phyloP scores from a whole-genome alignment of 768 basidiomycete species.

The Lentinula sp. region DNA sequence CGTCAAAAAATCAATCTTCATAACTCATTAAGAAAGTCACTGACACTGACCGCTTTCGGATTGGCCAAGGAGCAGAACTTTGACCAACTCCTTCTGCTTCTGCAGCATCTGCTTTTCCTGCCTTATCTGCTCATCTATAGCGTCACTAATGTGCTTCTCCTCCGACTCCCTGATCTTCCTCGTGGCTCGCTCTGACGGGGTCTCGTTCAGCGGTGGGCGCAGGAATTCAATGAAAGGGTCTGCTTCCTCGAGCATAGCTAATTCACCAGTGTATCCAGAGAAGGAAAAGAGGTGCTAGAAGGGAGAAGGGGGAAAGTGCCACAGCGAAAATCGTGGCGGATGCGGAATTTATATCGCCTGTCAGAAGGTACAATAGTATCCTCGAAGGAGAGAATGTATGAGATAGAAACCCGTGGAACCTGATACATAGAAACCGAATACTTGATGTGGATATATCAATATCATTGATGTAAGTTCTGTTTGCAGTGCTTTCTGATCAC shows the following conservation, averaged over 20 bases:
- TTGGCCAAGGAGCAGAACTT: conserved; percentile 52
- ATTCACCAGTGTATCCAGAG: not conserved
- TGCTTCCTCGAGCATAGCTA: conserved; percentile 9
- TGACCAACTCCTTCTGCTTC: conserved; percentile 38
- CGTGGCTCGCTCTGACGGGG: conserved; percentile 33
- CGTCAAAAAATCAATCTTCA: not conserved
- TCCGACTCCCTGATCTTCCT: conserved; percentile 48
- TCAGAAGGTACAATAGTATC: not conserved
- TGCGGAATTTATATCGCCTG: not conserved
- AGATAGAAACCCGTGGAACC: not conserved
- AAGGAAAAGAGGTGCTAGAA: not conserved
- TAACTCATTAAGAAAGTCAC: not conserved
- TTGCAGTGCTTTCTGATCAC: not conserved
- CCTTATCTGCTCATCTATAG: conserved; percentile 52
- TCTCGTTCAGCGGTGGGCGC: conserved; percentile 54
- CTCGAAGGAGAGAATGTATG: no score
- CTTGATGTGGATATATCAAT: not conserved
- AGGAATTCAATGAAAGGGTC: conserved; percentile 59
- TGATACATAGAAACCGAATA: not conserved
- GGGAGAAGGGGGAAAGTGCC: not conserved
- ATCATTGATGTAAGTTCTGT: not conserved
- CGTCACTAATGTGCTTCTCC: conserved; percentile 42
- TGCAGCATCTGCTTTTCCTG: conserved; percentile 36
- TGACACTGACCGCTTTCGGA: conserved; percentile 48
- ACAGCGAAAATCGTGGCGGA: not conserved